Percentiles rank a stretch among this genome's conserved stretches.
Conservation (phyloP, 2,329 filamentous ascomycete genomes). For the Clarireedia homoeocarpa region DNA sequence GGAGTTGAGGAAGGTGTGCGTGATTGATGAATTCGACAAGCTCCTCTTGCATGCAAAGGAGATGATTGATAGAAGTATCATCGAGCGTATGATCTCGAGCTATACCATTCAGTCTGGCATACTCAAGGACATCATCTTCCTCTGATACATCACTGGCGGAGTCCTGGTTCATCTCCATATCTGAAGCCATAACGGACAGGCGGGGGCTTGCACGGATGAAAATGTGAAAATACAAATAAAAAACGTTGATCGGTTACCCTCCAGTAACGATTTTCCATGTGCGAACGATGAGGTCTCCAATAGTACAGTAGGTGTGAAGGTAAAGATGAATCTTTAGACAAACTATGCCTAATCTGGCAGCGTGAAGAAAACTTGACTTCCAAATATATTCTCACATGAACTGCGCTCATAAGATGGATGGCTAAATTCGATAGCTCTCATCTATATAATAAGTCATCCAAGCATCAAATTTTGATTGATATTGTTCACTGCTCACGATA, state of each 20-base stretch:
- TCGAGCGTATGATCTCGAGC: constrained; percentile 19
- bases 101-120: constrained; percentile 25
- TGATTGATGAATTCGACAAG: background rate
- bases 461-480: too few relatives aligned
- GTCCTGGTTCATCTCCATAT: background rate
- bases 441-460: too few relatives aligned
- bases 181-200: too few relatives aligned
- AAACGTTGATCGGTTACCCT: background rate
- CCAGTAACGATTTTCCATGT: background rate
- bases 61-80: constrained; percentile 10
- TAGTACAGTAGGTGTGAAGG: background rate
- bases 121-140: constrained; percentile 22
- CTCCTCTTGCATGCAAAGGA: constrained; percentile 11
- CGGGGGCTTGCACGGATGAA: too few relatives aligned
- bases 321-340: background rate
- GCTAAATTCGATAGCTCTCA: too few relatives aligned
- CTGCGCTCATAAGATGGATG: too few relatives aligned
- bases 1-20: constrained; percentile 17
- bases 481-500: too few relatives aligned
- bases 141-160: background rate
- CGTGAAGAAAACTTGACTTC: background rate
- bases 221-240: too few relatives aligned
- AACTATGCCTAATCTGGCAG: background rate
- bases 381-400: too few relatives aligned
- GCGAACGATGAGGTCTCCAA: background rate